Evolutionary conservation across 2,329 filamentous ascomycete species (phyloP).

Genomic region (Pezicula neosporulosa): DNA sequence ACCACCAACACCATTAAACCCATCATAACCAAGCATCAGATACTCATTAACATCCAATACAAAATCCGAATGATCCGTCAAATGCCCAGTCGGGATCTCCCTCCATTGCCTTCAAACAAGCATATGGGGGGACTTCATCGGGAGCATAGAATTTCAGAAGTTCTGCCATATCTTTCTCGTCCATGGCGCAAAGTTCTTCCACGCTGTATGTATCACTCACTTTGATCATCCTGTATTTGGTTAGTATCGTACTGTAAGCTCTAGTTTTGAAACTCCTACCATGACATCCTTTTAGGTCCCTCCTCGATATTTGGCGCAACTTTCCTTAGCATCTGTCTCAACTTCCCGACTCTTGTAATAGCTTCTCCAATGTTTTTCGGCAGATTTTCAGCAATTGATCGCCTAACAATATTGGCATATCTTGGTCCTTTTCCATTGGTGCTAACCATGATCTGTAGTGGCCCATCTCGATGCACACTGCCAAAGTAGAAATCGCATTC

Average conservation of each 20-base stretch:
- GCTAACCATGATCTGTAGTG: slow-evolving; percentile 96
- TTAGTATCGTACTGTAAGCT: slow-evolving; percentile 25
- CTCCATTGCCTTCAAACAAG: slow-evolving; percentile 52
- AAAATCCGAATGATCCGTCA: slow-evolving; percentile 30
- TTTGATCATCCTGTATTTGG: slow-evolving; percentile 70
- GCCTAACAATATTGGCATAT: slow-evolving; percentile 80
- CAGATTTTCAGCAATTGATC: slow-evolving; percentile 73
- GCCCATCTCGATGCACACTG: slow-evolving; percentile 89
- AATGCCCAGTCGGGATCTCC: slow-evolving; percentile 20
- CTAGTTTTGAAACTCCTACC: slow-evolving; percentile 47
- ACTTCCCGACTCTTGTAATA: slow-evolving; percentile 76
- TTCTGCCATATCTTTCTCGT: slow-evolving; percentile 78
- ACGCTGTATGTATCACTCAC: slow-evolving; percentile 86
- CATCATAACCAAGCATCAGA: background rate
- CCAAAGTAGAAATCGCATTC: slow-evolving; percentile 99
- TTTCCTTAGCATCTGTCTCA: slow-evolving; percentile 76
- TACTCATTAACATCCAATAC: slow-evolving; percentile 23
- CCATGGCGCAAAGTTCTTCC: slow-evolving; percentile 79
- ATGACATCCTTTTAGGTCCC: slow-evolving; percentile 85
- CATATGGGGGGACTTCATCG: slow-evolving; percentile 52
- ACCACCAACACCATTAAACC: background rate
- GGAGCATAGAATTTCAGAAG: slow-evolving; percentile 72
- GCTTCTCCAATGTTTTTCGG: slow-evolving; percentile 80
- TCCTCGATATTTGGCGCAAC: slow-evolving; percentile 70
- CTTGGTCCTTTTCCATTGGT: slow-evolving; percentile 96